A percentile compares a stretch with the other conserved stretches of the same genome.
phyloP scores from a whole-genome alignment of 2,329 filamentous ascomycete species.

The Lachnum nothofagi region DNA sequence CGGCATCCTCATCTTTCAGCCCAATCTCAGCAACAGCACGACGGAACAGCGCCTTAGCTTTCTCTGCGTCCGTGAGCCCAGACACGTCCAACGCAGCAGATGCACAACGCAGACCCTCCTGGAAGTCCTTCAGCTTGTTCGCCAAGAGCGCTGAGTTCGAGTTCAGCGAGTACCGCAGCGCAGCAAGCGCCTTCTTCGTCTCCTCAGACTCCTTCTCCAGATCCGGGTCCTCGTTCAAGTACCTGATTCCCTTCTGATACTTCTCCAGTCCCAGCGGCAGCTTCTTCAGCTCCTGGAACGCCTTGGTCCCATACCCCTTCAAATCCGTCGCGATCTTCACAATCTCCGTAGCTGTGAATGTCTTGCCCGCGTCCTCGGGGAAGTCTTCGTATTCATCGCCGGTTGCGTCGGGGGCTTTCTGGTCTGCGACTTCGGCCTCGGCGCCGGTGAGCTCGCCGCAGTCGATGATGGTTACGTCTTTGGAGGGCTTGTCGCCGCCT shows the following conservation, averaged over 20 bases:
- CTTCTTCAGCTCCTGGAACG: conserved; percentile 73
- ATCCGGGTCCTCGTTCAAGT: conserved; percentile 79
- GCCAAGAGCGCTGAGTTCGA: conserved; percentile 83
- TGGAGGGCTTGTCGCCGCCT: conserved; percentile 68
- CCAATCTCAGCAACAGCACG: conserved; percentile 70
- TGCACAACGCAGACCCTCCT: conserved; percentile 66
- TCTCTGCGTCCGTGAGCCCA: conserved; percentile 66
- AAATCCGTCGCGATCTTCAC: conserved; percentile 76
- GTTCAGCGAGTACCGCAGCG: conserved; percentile 79
- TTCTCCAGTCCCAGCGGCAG: conserved; percentile 71
- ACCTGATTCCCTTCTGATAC: conserved; percentile 89
- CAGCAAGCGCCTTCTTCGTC: conserved; percentile 60
- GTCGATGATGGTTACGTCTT: conserved; percentile 70
- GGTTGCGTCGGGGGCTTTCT: conserved; percentile 69
- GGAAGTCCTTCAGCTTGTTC: conserved; percentile 70
- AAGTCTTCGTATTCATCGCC: conserved; percentile 95
- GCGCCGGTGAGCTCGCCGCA: conserved; percentile 79
- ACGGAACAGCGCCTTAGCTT: conserved; percentile 84
- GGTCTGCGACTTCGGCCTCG: conserved; percentile 60
- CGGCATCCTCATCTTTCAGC: conserved; percentile 79
- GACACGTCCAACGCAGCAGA: conserved; percentile 65
- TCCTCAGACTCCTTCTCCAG: conserved; percentile 66
- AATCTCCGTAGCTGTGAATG: conserved; percentile 59
- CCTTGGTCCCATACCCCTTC: conserved; percentile 88
- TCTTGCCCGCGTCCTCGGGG: conserved; percentile 71